phyloP scores from a whole-genome alignment of 139 green algal genomes.

The Haematococcus lacustris region DNA sequence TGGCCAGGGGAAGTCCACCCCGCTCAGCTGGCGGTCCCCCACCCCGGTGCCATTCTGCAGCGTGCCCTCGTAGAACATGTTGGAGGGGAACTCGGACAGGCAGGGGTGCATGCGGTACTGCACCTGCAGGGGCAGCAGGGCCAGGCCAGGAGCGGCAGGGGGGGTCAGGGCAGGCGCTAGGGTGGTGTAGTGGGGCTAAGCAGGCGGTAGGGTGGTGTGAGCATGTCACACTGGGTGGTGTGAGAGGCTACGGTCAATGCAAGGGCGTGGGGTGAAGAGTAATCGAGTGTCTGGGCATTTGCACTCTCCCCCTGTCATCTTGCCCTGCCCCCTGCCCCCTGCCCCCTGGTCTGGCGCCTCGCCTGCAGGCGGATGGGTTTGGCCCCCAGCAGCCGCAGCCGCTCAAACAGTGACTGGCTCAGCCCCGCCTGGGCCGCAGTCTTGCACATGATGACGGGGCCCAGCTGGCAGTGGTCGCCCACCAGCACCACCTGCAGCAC shows the following conservation, averaged over 20 bases:
- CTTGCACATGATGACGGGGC: slow-evolving; percentile 90
- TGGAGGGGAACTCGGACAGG: slow-evolving; percentile 90
- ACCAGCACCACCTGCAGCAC: slow-evolving; percentile 76
- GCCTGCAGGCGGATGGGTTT: slow-evolving; percentile 88
- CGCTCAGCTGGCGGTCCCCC: slow-evolving; percentile 24
- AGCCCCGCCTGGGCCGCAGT: slow-evolving; percentile 81
- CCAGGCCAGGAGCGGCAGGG: too few relatives aligned
- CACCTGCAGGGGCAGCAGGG: slow-evolving; percentile 32
- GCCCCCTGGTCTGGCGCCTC: neutral
- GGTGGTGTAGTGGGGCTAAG: too few relatives aligned
- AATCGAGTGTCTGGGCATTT: too few relatives aligned
- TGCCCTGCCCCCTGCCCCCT: neutral
- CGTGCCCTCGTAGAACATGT: slow-evolving; percentile 96
- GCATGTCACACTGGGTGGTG: too few relatives aligned
- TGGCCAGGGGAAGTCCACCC: slow-evolving; percentile 50
- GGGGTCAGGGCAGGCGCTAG: too few relatives aligned
- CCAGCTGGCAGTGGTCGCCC: slow-evolving; percentile 95
- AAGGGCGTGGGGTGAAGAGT: neutral
- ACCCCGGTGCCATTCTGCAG: slow-evolving; percentile 69
- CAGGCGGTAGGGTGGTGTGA: neutral
- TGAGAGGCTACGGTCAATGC: neutral
- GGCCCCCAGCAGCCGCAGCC: slow-evolving; percentile 86
- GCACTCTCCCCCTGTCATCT: neutral
- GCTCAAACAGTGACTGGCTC: slow-evolving; percentile 90
- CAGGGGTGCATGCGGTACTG: slow-evolving; percentile 99